These are phyloP conservation scores for Lasiosphaeria ovina DNA, from an alignment of 495 filamentous ascomycete genomes.

Conservation along the genomic window DNA sequence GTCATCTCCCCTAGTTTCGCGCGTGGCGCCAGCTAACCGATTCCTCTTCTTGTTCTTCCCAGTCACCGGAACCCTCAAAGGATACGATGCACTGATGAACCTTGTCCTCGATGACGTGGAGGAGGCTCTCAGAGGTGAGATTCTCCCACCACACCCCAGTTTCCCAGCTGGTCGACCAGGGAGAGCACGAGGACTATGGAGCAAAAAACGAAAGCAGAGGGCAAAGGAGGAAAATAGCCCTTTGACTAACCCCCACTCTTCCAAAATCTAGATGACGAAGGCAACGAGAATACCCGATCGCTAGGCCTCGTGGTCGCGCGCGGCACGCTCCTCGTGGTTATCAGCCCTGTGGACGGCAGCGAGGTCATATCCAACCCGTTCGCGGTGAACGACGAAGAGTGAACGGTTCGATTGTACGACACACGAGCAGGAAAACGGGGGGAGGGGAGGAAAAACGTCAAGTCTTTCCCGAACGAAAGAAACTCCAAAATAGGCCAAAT, in stretches of 20 bases:
- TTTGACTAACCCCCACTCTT: background rate
- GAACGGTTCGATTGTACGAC: background rate
- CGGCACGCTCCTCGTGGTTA: conserved; percentile 86
- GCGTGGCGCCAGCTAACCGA: background rate
- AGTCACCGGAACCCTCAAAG: conserved; percentile 89
- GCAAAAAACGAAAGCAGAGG: too few species aligned
- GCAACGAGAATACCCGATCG: conserved; percentile 77
- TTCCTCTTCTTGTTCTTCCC: background rate
- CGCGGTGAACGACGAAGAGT: conserved; percentile 54
- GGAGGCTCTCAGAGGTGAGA: conserved; percentile 78
- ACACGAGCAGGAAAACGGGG: background rate
- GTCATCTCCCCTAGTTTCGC: background rate
- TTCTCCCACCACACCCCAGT: background rate
- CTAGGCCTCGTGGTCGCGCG: conserved; percentile 90
- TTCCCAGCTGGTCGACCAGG: background rate
- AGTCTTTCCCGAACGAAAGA: background rate
- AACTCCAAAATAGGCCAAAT: background rate
- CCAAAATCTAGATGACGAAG: conserved; percentile 71
- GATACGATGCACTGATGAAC: conserved; percentile 97
- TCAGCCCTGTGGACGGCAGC: conserved; percentile 90
- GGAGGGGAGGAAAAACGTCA: background rate
- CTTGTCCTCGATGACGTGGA: conserved; percentile 92
- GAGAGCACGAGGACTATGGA: background rate
- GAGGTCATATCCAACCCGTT: conserved; percentile 97
- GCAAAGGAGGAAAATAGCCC: too few species aligned